Evolutionary conservation across 441 rosid species (phyloP).

Genomic region (Corymbia citriodora): DNA sequence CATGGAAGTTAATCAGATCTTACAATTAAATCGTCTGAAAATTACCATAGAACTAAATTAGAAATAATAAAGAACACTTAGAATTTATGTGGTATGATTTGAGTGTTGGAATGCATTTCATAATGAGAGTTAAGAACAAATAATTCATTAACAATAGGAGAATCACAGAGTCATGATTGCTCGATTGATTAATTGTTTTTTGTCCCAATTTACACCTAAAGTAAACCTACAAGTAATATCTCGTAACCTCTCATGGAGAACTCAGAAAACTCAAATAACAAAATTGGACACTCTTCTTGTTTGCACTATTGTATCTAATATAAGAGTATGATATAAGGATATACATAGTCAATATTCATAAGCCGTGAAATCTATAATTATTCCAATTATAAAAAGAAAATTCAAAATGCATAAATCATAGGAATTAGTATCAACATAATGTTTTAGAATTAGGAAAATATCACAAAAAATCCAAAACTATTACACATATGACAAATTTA

Average conservation of each 20-base stretch:
- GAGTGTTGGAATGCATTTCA: accelerated
- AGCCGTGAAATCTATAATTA: background rate
- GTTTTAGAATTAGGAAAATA: background rate
- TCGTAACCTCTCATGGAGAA: background rate
- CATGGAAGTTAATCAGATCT: background rate
- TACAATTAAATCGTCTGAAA: background rate
- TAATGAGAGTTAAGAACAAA: accelerated
- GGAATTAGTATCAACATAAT: background rate
- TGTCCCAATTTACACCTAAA: accelerated
- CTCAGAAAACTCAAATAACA: background rate
- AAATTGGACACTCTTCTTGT: background rate
- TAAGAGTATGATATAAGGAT: no score
- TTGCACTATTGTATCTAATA: background rate
- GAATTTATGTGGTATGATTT: accelerated
- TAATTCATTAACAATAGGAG: background rate
- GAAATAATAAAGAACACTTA: background rate
- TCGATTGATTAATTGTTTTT: accelerated
- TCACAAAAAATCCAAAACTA: accelerated
- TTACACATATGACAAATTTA: accelerated
- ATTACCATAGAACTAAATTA: background rate
- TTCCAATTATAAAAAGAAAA: background rate
- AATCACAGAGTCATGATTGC: accelerated
- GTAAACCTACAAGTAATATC: background rate
- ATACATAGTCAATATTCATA: background rate
- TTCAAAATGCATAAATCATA: background rate